Percentiles rank a stretch among this genome's conserved stretches.
Conservation (phyloP, 345 rosid species). For the Eucalyptus fibrosa region DNA sequence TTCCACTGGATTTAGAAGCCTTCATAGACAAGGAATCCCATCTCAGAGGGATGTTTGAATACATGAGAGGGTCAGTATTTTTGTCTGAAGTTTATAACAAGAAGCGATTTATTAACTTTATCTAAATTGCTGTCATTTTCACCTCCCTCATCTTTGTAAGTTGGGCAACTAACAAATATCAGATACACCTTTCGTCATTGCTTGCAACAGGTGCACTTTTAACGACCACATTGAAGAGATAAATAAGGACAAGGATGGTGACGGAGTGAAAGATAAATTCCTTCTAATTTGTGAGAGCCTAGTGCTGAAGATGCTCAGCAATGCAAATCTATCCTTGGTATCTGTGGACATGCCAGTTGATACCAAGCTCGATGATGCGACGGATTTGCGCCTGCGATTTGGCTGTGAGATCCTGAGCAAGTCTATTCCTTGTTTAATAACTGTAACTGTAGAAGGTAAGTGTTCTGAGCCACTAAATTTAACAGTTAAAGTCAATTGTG, state of each 20-base stretch:
- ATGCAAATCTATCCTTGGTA: slow-evolving; percentile 66
- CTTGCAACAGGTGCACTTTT: slow-evolving; percentile 53
- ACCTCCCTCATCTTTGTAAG: not conserved
- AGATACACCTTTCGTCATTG: not conserved
- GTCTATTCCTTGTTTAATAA: slow-evolving; percentile 64
- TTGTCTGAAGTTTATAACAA: not conserved
- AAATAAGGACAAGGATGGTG: slow-evolving; percentile 27
- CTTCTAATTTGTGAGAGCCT: slow-evolving; percentile 63
- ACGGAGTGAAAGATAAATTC: slow-evolving; percentile 42
- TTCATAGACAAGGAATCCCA: slow-evolving; percentile 48
- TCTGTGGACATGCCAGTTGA: slow-evolving; percentile 73
- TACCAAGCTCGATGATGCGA: slow-evolving; percentile 66
- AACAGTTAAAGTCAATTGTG: slow-evolving; percentile 68
- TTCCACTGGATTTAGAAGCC: slow-evolving; percentile 42
- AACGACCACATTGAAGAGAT: slow-evolving; percentile 49
- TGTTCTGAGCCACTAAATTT: slow-evolving; percentile 54
- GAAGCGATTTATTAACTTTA: not conserved
- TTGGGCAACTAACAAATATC: not conserved
- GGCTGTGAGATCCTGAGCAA: slow-evolving; percentile 79
- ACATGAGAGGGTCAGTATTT: slow-evolving; percentile 52
- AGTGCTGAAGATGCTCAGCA: slow-evolving; percentile 65
- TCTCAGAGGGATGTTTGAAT: slow-evolving; percentile 92
- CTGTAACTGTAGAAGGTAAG: slow-evolving; percentile 73
- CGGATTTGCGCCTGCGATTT: slow-evolving; percentile 68
- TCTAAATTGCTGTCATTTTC: not conserved